phyloP scores from a whole-genome alignment of 306 rosid species.

The Abrus precatorius region DNA sequence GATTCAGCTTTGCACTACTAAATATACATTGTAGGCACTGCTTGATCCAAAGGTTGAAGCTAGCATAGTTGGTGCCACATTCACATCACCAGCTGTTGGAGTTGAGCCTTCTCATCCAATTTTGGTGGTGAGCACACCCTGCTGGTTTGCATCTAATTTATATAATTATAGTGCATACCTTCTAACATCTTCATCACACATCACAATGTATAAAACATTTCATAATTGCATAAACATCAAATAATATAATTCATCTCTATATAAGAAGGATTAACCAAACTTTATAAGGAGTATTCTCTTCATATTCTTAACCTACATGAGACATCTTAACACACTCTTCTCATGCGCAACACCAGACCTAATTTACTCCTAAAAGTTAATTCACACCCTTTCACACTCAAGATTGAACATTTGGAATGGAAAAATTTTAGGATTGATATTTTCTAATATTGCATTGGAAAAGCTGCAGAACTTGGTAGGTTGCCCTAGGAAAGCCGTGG shows the following conservation, averaged over 20 bases:
- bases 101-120: constrained; percentile 85
- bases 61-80: constrained; percentile 67
- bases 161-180: background rate
- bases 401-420: too few relatives aligned
- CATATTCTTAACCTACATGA: too few relatives aligned
- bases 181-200: background rate
- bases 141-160: background rate
- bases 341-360: too few relatives aligned
- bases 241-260: constrained; percentile 8
- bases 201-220: background rate
- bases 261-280: too few relatives aligned
- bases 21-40: constrained; percentile 62
- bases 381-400: too few relatives aligned
- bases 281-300: too few relatives aligned
- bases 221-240: background rate
- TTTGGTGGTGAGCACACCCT: constrained; percentile 62
- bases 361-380: too few relatives aligned
- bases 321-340: too few relatives aligned
- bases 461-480: too few relatives aligned
- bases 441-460: too few relatives aligned
- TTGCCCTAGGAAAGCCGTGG: too few relatives aligned
- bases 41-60: constrained; percentile 81
- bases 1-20: background rate
- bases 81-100: constrained; percentile 95
- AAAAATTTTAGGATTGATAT: too few relatives aligned